phyloP scores from a whole-genome alignment of 371 early-diverging fungal species.

The Circinella umbellata region DNA sequence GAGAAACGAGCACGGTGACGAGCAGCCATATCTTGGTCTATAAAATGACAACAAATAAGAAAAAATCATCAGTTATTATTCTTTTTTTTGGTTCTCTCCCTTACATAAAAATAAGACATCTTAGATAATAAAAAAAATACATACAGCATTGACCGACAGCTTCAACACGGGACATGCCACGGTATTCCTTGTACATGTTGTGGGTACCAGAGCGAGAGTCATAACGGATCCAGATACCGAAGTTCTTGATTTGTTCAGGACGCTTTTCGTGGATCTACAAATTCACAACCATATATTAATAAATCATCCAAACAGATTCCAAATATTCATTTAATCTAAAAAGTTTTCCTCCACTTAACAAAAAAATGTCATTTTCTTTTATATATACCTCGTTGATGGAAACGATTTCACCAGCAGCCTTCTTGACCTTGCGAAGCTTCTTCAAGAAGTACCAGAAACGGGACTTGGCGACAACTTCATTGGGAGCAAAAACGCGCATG shows the following conservation, averaged over 20 bases:
- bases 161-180: conserved; percentile 90
- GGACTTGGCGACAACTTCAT: conserved; percentile 96
- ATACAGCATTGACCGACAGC: conserved; percentile 90
- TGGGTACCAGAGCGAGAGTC: conserved; percentile 98
- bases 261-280: conserved; percentile 89
- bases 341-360: no score
- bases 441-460: conserved; percentile 99
- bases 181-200: conserved; percentile 99
- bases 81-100: background rate
- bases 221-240: conserved; percentile 98
- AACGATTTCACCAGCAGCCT: conserved; percentile 94
- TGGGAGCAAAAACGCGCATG: conserved; percentile 97
- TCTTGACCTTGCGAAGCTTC: conserved; percentile 98
- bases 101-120: no score
- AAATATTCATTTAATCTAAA: no score
- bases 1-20: conserved; percentile 96
- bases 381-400: conserved; percentile 85
- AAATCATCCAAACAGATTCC: no score
- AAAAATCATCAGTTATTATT: background rate
- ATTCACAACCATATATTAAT: background rate
- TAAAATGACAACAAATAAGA: background rate
- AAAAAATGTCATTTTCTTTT: background rate
- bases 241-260: conserved; percentile 95
- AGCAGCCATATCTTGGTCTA: conserved; percentile 96
- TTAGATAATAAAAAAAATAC: background rate